phyloP scores from a whole-genome alignment of 805 yeast genomes.

The Tetrapisispora namnaoensis region DNA sequence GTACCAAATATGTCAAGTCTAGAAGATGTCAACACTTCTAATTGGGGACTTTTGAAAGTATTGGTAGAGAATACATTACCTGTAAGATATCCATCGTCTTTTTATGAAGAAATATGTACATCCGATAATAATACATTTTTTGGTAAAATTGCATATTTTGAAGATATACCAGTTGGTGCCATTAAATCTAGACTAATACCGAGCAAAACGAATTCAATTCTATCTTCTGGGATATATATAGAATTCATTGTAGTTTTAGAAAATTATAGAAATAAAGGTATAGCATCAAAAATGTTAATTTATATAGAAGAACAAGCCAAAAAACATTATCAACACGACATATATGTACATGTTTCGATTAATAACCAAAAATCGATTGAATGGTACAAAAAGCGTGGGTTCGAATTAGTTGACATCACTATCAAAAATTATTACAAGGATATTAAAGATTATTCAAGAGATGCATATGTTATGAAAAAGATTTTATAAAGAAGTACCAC shows the following conservation, averaged over 20 bases:
- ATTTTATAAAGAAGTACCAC: too few relatives aligned
- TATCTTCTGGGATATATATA: constrained; percentile 49
- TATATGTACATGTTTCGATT: constrained; percentile 44
- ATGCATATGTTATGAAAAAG: constrained; percentile 16
- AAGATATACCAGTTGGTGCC: constrained; percentile 76
- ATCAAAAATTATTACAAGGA: constrained; percentile 36
- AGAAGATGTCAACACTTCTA: constrained; percentile 21
- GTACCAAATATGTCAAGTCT: constrained; percentile 5
- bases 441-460: constrained; percentile 9
- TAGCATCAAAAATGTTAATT: constrained; percentile 50
- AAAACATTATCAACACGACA: constrained; percentile 32
- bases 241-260: constrained; percentile 60
- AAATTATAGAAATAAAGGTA: constrained; percentile 50
- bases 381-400: constrained; percentile 48
- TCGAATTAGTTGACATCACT: constrained; percentile 30
- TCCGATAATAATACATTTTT: constrained; percentile 10
- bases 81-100: constrained; percentile 14
- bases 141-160: constrained; percentile 41
- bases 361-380: constrained; percentile 34
- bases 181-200: constrained; percentile 46
- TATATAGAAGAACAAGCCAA: constrained; percentile 50
- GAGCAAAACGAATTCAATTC: constrained; percentile 29
- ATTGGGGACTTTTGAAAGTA: constrained; percentile 19
- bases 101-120: constrained; percentile 18
- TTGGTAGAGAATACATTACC: constrained; percentile 14